Evolutionary conservation across 2,329 filamentous ascomycete genomes (phyloP).

Genomic region (Aureobasidium mangrovei): DNA sequence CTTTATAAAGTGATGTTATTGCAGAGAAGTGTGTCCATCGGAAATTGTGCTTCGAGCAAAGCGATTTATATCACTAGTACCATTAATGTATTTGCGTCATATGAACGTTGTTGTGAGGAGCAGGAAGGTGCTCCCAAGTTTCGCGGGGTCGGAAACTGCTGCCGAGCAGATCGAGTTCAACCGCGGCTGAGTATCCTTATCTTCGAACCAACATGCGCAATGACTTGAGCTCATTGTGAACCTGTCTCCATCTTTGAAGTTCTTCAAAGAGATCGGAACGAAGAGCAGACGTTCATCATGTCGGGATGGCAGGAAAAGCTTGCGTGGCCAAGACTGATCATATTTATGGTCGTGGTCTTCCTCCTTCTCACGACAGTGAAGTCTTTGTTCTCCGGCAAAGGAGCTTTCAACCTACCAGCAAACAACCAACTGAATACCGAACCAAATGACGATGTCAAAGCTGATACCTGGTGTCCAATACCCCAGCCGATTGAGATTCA

Average conservation of each 20-base stretch:
- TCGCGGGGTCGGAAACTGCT: background rate
- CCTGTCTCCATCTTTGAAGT: too few relatives aligned
- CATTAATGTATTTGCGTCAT: background rate
- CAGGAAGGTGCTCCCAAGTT: background rate
- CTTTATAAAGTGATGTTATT: too few relatives aligned
- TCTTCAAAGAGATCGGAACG: too few relatives aligned
- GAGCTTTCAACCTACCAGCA: background rate
- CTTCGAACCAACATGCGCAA: too few relatives aligned
- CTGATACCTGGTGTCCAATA: constrained; percentile 9
- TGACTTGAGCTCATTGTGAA: too few relatives aligned
- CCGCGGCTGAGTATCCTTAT: background rate
- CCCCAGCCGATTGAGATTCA: background rate
- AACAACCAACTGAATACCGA: background rate
- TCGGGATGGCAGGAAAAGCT: constrained; percentile 11
- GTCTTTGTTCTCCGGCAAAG: background rate
- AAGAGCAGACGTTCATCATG: too few relatives aligned
- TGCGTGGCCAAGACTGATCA: constrained; percentile 8
- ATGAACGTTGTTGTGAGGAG: background rate
- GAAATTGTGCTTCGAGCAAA: too few relatives aligned
- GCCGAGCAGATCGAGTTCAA: background rate
- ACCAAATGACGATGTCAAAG: background rate
- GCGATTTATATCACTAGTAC: too few relatives aligned
- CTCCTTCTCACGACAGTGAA: constrained; percentile 1
- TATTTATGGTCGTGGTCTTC: constrained; percentile 10
- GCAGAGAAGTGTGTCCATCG: too few relatives aligned